Base-by-base conservation (phyloP, 2,329 filamentous ascomycete species). In the Colletotrichum tofieldiae region DNA sequence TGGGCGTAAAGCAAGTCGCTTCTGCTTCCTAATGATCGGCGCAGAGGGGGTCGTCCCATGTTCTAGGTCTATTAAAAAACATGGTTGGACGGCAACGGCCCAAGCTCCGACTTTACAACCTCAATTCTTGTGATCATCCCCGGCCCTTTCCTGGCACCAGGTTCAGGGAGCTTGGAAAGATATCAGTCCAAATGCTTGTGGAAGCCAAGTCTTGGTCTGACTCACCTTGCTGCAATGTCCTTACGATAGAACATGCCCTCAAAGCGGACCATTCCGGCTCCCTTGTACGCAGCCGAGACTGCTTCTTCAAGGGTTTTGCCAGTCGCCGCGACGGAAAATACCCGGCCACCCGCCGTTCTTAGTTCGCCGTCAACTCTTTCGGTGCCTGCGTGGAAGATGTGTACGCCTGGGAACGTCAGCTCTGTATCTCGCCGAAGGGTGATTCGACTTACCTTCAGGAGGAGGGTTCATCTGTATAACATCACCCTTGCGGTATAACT, bases 361-460 rank as follows among this genome's bases (percentile, higher is more conserved):
- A 98, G 86, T 74, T 91, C 86, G 23, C 84, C 85, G 45, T 90
- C 84, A 12, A 89, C 85, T 20, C 94, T 81, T 49, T 88, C 88
- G 3, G 96, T 99, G 37, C 96, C 96, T 6, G 96, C 96, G 80
- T 99, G 96, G 90, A 99, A 99, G 74, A 98, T 90, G 74, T 93
- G 91, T 74, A 89, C 92, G 73, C 86, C 84, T 55, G 35, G n/a
- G 16, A 32, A 32, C 6, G 29, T 32, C 29, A 32, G 29, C 29
- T 4, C 29, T 32, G 29, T 32, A 32, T 32, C 29, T 32, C 29
- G 29, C 29, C 29, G 29, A 32, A 32, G 6, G 29, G 29, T 32
- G 29, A 32, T 32, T 32, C 29, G 29, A 32, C 29, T 32, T 32
- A 32, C 29, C 29, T 32, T 32, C 29, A 32, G 62, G 81, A 81